phyloP scores from a whole-genome alignment of 257 asterid genomes.

The Penstemon eatonii region DNA sequence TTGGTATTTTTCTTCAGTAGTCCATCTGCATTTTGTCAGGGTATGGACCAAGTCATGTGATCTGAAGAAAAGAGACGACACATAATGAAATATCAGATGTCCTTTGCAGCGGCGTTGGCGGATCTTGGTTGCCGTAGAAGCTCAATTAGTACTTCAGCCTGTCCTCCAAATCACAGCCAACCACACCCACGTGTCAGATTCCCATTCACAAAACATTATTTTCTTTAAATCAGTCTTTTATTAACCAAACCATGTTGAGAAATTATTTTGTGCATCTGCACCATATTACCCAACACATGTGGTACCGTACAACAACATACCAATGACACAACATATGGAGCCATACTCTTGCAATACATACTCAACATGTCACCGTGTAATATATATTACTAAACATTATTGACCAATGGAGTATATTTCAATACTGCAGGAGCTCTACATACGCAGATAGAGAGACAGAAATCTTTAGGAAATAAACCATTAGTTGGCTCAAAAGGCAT shows the following conservation, averaged over 20 bases:
- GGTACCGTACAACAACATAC: too few relatives aligned
- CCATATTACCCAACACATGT: too few relatives aligned
- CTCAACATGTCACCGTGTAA: too few relatives aligned
- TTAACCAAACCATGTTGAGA: background rate
- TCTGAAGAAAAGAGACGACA: conserved; percentile 29
- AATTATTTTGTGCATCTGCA: too few relatives aligned
- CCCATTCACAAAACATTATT: background rate
- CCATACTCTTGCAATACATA: too few relatives aligned
- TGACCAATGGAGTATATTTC: too few relatives aligned
- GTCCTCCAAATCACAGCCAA: conserved; percentile 38
- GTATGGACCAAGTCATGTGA: conserved; percentile 28
- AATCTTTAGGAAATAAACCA: too few relatives aligned
- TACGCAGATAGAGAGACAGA: too few relatives aligned
- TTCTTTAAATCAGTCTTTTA: background rate
- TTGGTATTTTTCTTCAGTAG: background rate
- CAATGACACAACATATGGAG: too few relatives aligned
- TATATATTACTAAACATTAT: too few relatives aligned
- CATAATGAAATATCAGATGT: conserved; percentile 41
- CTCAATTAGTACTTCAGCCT: conserved; percentile 84
- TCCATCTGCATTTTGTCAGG: conserved; percentile 22
- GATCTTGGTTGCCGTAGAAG: conserved; percentile 91
- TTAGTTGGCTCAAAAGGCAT: too few relatives aligned
- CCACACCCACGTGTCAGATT: conserved; percentile 8
- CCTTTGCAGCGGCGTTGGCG: conserved; percentile 54
- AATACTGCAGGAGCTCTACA: too few relatives aligned